Percentiles rank a stretch among this genome's conserved stretches.
Evolutionary conservation across 768 basidiomycete genomes (phyloP).

Genomic region (Suillus weaverae): DNA sequence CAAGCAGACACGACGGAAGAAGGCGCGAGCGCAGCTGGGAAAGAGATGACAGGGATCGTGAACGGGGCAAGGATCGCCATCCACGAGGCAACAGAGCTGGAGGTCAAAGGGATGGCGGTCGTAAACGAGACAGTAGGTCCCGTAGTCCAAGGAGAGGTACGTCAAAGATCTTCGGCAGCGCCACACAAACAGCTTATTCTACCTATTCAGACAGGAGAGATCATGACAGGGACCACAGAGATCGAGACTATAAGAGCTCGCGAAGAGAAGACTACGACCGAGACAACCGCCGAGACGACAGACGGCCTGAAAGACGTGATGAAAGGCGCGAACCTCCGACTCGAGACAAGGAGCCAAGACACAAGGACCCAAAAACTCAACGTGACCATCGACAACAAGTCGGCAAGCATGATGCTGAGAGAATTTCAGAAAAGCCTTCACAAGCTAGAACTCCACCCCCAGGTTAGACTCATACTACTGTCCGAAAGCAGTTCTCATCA

Average conservation of each 20-base stretch:
- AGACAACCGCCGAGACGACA: conserved; percentile 32
- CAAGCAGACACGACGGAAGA: conserved; percentile 55
- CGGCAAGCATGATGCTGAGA: not conserved
- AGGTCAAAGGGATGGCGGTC: conserved; percentile 34
- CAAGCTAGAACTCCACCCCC: conserved; percentile 5
- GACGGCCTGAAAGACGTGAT: conserved; percentile 34
- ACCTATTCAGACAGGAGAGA: conserved; percentile 36
- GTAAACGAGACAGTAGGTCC: conserved; percentile 42
- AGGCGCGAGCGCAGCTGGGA: conserved; percentile 69
- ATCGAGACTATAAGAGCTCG: conserved; percentile 38
- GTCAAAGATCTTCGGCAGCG: conserved; percentile 2
- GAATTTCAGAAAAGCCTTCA: not conserved
- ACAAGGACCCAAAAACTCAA: conserved; percentile 23
- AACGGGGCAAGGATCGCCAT: conserved; percentile 47
- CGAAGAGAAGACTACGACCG: conserved; percentile 34
- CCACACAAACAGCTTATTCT: not conserved
- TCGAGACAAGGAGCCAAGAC: conserved; percentile 27
- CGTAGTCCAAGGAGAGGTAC: conserved; percentile 36
- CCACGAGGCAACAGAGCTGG: conserved; percentile 36
- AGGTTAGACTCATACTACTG: not conserved
- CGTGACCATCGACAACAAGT: conserved; percentile 25
- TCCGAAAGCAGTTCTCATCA: not conserved
- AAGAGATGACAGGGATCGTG: conserved; percentile 44
- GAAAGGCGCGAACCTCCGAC: conserved; percentile 29
- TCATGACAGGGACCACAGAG: conserved; percentile 35